phyloP scores from a whole-genome alignment of 2,329 filamentous ascomycete species.

The Lachnellula cervina region DNA sequence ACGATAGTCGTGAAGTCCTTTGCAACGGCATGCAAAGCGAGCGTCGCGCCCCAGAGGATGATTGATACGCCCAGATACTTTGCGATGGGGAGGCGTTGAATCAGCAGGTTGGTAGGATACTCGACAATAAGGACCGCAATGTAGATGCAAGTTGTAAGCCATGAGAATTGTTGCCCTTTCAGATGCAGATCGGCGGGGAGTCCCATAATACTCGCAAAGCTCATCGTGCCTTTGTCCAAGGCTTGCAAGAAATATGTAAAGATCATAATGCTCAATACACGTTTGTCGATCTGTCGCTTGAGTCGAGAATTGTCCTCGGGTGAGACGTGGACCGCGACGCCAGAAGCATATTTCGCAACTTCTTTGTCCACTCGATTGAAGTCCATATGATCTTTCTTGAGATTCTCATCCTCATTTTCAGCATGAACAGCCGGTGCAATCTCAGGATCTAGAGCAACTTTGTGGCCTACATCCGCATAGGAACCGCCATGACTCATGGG shows the following conservation, averaged over 20 bases:
- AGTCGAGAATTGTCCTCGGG: conserved; percentile 51
- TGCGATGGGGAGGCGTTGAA: conserved; percentile 34
- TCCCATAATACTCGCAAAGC: conserved; percentile 28
- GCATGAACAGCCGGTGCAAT: conserved; percentile 5
- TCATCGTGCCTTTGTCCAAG: conserved; percentile 30
- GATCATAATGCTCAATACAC: conserved; percentile 67
- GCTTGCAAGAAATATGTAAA: conserved; percentile 44
- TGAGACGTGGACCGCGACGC: conserved; percentile 51
- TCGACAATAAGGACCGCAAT: conserved; percentile 31
- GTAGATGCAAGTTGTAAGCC: conserved; percentile 28
- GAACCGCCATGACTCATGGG: not conserved
- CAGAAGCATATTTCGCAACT: conserved; percentile 63
- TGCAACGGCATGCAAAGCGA: conserved; percentile 58
- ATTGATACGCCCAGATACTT: conserved; percentile 32
- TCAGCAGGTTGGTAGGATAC: conserved; percentile 35
- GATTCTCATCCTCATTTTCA: conserved; percentile 34
- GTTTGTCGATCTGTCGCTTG: conserved; percentile 59
- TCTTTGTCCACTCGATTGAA: conserved; percentile 61
- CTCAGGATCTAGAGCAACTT: not conserved
- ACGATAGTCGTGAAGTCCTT: conserved; percentile 57
- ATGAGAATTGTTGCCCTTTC: conserved; percentile 41
- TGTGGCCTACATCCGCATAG: not conserved
- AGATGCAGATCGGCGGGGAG: conserved; percentile 22
- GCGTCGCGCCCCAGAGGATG: conserved; percentile 49
- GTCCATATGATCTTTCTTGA: conserved; percentile 40